Base-by-base conservation (phyloP, 495 filamentous ascomycete species). In the Xylona heveae region DNA sequence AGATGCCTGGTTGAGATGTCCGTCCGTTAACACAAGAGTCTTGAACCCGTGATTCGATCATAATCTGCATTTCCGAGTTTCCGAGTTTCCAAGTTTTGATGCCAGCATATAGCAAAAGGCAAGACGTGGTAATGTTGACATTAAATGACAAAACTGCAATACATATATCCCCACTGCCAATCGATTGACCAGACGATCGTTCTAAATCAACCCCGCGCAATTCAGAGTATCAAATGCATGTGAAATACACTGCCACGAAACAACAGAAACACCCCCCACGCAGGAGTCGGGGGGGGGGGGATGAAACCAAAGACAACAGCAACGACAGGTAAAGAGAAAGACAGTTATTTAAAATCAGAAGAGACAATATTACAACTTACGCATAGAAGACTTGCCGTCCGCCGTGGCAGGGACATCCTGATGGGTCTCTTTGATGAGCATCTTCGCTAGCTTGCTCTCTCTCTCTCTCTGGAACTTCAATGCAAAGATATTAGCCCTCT, bases 401-500 rank as follows among this genome's bases (percentile, higher is more conserved):
- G 69, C 64, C 41, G 61, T 58, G 31, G 74, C 79, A 16, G 63
- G 51, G 18, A 81, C 71, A 64, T 82, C 75, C 40, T 58, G 48
- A 38, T 68, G 48, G 24, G 58, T 66, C 50, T 82, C 76, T 38
- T 61, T 51, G 34, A 81, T 72, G 31, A 78, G 52, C 72, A 82
- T 79, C 3, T 31, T 35, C 8, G 13, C 7, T 25, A 25, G 7
- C 23, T 25, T 25, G 23, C 23, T 7, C 23, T 25, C 13, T 7
- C 7, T 7, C 8, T 25, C 7, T 25, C 23, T 13, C 13, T 8
- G 23, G 13, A 8, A 7, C 23, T 25, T 25, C 23, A 8, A 25
- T 8, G 23, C n/a, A n/a, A n/a, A n/a, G n/a, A n/a, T n/a, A n/a
- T n/a, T n/a, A n/a, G n/a, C n/a, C n/a, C n/a, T n/a, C n/a, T n/a